These are phyloP conservation scores for Penicillium sp. DNA, from an alignment of 2,329 filamentous ascomycete genomes.

Conservation along the genomic window DNA sequence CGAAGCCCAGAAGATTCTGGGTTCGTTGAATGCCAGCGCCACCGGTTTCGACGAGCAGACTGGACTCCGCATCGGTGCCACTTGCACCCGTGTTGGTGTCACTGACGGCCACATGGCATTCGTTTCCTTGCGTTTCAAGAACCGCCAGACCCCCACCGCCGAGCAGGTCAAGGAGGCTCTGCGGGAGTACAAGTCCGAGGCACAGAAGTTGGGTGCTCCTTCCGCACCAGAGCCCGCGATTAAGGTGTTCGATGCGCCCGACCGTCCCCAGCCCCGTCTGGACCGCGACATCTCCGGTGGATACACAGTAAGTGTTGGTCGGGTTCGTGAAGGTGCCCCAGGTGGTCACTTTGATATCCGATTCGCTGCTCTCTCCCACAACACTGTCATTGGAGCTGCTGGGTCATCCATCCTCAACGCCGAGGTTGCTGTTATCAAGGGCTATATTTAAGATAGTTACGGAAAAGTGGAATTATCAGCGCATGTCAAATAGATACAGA, in stretches of 20 bases:
- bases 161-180: conserved; percentile 77
- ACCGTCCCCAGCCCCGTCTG: conserved; percentile 85
- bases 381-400: conserved; percentile 91
- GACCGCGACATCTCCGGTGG: conserved; percentile 82
- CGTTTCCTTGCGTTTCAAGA: conserved; percentile 78
- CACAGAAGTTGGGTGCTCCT: conserved; percentile 77
- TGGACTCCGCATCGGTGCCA: conserved; percentile 72
- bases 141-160: conserved; percentile 68
- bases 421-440: conserved; percentile 87
- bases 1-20: conserved; percentile 93
- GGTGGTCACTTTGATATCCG: conserved; percentile 90
- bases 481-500: conserved; percentile 14
- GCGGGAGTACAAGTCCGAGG: conserved; percentile 77
- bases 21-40: conserved; percentile 65
- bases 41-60: conserved; percentile 75
- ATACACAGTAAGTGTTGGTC: conserved; percentile 87
- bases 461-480: conserved; percentile 19
- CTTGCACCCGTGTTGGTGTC: conserved; percentile 93
- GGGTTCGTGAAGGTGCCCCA: conserved; percentile 74
- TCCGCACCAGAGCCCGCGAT: conserved; percentile 81
- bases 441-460: conserved; percentile 58
- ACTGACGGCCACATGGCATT: conserved; percentile 95
- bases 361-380: conserved; percentile 90
- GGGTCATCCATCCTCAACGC: conserved; percentile 94
- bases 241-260: conserved; percentile 81